A percentile compares a stretch with the other conserved stretches of the same genome.
Conservation (phyloP, 495 filamentous ascomycete genomes). For the Aspergillus taichungensis region DNA sequence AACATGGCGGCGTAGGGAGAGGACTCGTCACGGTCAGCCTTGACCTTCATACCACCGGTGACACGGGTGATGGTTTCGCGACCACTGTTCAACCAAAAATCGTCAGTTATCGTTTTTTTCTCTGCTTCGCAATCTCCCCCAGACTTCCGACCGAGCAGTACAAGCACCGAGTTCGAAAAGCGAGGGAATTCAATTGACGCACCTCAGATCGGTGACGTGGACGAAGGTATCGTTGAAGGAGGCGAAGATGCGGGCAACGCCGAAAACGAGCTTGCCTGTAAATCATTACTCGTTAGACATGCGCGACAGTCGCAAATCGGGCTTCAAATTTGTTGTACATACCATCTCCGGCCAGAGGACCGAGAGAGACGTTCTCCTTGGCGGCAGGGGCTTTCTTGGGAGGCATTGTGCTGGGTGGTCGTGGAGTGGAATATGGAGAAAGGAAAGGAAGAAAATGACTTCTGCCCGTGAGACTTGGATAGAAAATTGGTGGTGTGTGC, state of each 20-base stretch:
- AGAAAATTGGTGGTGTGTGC: slow-evolving; percentile 34
- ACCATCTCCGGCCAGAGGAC: slow-evolving; percentile 90
- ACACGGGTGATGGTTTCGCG: slow-evolving; percentile 99
- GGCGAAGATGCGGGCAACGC: slow-evolving; percentile 98
- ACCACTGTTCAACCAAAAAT: slow-evolving; percentile 69
- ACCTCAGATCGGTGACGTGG: slow-evolving; percentile 98
- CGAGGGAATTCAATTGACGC: slow-evolving; percentile 32
- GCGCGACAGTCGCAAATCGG: not conserved
- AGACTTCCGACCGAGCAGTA: not conserved
- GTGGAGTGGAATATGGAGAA: slow-evolving; percentile 38
- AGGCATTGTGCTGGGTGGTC: slow-evolving; percentile 53
- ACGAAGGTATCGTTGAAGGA: slow-evolving; percentile 99
- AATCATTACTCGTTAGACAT: slow-evolving; percentile 12
- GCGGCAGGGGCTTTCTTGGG: slow-evolving; percentile 74
- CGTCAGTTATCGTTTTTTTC: slow-evolving; percentile 46
- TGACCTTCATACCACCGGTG: slow-evolving; percentile 99
- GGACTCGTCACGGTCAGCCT: slow-evolving; percentile 99
- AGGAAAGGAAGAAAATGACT: slow-evolving; percentile 18
- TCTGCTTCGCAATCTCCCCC: not conserved
- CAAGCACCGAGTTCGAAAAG: not conserved
- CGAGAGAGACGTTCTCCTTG: slow-evolving; percentile 97
- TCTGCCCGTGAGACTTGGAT: slow-evolving; percentile 6
- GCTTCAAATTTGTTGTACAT: slow-evolving; percentile 12
- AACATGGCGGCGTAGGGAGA: slow-evolving; percentile 99
- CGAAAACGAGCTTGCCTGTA: slow-evolving; percentile 89